phyloP scores from a whole-genome alignment of 441 rosid genomes.

The Populus hybrid region DNA sequence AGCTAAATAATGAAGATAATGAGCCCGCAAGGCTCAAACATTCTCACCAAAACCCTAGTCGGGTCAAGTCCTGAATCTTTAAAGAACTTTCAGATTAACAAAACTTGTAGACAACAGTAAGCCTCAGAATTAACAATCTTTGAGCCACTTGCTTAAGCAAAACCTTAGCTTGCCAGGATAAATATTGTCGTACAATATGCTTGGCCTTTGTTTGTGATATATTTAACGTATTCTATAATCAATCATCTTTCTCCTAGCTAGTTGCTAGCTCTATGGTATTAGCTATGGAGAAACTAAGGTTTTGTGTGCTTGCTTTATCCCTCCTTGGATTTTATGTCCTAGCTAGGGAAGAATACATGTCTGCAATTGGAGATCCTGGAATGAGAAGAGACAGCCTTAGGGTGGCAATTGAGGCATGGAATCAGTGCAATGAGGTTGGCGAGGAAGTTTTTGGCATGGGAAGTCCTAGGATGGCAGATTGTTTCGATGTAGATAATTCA shows the following conservation, averaged over 20 bases:
- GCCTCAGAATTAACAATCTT: not conserved
- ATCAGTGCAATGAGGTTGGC: constrained; percentile 55
- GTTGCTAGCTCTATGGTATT: too few relatives aligned
- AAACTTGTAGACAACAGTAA: not conserved
- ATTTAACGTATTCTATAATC: not conserved
- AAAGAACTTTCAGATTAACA: not conserved
- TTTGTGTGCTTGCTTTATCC: not conserved
- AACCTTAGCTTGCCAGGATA: not conserved
- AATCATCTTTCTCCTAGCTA: not conserved
- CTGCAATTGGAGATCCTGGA: constrained; percentile 52
- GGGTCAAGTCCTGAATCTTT: not conserved
- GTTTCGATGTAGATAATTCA: constrained; percentile 38
- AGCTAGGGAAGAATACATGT: constrained; percentile 16
- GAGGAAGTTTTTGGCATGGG: constrained; percentile 41
- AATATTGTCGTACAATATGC: too few relatives aligned
- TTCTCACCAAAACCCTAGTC: not conserved
- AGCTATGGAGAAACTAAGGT: not conserved
- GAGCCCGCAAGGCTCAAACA: too few relatives aligned
- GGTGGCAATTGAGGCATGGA: constrained; percentile 53
- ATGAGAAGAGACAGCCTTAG: constrained; percentile 44
- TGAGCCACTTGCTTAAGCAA: not conserved
- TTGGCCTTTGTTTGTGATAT: too few relatives aligned
- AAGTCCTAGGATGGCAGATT: constrained; percentile 54
- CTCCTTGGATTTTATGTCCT: not conserved
- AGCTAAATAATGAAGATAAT: too few relatives aligned